Conservation (phyloP, 208 protist species). For the Crithidia brevicula region DNA sequence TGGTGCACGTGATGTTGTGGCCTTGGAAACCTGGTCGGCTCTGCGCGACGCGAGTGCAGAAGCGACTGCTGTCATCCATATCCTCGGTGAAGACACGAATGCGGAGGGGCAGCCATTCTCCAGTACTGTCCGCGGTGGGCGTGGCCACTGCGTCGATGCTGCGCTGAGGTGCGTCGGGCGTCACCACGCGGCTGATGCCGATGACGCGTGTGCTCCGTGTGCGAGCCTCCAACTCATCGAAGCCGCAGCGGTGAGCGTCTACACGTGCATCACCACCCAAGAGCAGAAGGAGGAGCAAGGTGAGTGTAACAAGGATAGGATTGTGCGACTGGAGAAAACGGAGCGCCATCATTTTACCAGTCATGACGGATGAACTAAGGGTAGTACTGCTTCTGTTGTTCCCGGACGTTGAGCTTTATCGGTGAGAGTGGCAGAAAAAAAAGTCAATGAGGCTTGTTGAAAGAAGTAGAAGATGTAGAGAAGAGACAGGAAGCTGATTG, state of each 20-base stretch:
- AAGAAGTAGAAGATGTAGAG: no score
- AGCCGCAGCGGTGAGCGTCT: neutral
- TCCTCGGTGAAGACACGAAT: neutral
- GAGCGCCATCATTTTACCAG: no score
- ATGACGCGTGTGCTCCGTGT: neutral
- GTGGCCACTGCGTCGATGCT: neutral
- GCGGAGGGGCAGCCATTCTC: neutral
- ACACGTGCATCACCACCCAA: neutral
- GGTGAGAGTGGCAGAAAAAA: no score
- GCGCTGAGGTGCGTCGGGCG: neutral
- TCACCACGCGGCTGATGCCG: neutral
- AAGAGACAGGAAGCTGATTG: no score
- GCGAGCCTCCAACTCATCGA: neutral
- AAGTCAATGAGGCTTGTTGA: no score
- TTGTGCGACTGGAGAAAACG: no score
- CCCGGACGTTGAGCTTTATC: no score
- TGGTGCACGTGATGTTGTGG: conserved; percentile 15
- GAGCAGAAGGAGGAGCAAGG: neutral
- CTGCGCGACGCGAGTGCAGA: neutral
- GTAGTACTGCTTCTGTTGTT: no score
- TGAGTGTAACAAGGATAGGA: neutral
- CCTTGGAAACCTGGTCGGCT: neutral
- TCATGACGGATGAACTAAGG: no score
- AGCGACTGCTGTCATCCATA: neutral
- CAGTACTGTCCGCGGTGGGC: neutral